Evolutionary conservation across 129 eudicot genomes (phyloP).

Genomic region (Pittosporum tobira): DNA sequence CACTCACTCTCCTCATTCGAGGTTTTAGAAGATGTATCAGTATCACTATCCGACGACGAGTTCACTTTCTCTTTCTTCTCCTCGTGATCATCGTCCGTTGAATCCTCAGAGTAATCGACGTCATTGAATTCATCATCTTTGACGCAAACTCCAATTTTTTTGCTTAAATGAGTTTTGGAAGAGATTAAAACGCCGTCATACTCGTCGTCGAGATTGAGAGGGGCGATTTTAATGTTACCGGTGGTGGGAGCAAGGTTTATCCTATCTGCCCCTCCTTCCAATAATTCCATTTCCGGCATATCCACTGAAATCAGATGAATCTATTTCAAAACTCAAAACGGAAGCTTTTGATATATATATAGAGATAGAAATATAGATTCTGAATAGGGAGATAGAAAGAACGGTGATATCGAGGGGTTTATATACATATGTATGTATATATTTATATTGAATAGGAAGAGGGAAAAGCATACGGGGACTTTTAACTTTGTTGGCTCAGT

Average conservation of each 20-base stretch:
- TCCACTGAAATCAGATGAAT: no score
- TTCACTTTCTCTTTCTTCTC: neutral
- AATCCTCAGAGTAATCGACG: neutral
- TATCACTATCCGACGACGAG: neutral
- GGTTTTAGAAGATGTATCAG: neutral
- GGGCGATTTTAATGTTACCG: conserved; percentile 4
- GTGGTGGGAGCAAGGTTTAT: neutral
- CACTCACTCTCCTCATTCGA: neutral
- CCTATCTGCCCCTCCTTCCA: neutral
- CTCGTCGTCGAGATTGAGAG: neutral
- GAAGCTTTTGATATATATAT: no score
- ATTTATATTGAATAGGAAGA: no score
- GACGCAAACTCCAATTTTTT: neutral
- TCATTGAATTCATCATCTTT: neutral
- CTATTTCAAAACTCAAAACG: neutral
- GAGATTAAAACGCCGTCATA: neutral
- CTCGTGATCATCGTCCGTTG: neutral
- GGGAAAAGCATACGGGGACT: neutral
- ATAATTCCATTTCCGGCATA: conserved; percentile 1
- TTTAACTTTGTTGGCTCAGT: neutral
- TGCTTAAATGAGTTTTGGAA: neutral
- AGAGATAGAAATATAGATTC: no score
- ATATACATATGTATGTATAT: no score
- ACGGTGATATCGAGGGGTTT: no score
- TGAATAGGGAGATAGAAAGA: no score